Evolutionary conservation across 805 yeast genomes (phyloP).

Genomic region (Teunomyces funiuensis): DNA sequence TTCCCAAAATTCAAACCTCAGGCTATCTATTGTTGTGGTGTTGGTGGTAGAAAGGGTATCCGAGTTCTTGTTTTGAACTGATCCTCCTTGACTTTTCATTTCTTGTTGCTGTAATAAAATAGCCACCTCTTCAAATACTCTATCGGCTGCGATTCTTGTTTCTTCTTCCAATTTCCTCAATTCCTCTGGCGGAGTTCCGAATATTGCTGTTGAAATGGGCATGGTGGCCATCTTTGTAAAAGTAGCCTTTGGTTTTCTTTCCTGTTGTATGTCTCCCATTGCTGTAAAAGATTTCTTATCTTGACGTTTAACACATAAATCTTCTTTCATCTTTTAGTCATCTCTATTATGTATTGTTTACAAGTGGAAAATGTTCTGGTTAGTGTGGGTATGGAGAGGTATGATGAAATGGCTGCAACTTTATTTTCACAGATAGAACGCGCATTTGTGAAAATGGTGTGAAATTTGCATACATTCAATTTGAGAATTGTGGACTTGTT

Average conservation of each 20-base stretch:
- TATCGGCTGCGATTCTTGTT: slow-evolving; percentile 2
- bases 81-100: background rate
- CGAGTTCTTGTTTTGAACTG: background rate
- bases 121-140: slow-evolving; percentile 1
- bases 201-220: background rate
- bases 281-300: background rate
- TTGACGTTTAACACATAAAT: background rate
- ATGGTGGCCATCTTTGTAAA: background rate
- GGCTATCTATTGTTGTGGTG: too few relatives aligned
- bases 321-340: background rate
- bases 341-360: background rate
- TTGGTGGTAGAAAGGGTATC: too few relatives aligned
- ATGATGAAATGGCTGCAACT: background rate
- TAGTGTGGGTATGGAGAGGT: background rate
- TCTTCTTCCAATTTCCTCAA: background rate
- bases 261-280: background rate
- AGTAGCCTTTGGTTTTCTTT: too few relatives aligned
- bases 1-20: too few relatives aligned
- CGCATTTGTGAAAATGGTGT: background rate
- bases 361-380: too few relatives aligned
- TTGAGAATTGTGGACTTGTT: too few relatives aligned
- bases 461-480: too few relatives aligned
- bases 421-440: background rate
- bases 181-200: slow-evolving; percentile 2
- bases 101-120: slow-evolving; percentile 1